phyloP scores from a whole-genome alignment of 768 basidiomycete species.

The Sporobolomyces phaffii region DNA sequence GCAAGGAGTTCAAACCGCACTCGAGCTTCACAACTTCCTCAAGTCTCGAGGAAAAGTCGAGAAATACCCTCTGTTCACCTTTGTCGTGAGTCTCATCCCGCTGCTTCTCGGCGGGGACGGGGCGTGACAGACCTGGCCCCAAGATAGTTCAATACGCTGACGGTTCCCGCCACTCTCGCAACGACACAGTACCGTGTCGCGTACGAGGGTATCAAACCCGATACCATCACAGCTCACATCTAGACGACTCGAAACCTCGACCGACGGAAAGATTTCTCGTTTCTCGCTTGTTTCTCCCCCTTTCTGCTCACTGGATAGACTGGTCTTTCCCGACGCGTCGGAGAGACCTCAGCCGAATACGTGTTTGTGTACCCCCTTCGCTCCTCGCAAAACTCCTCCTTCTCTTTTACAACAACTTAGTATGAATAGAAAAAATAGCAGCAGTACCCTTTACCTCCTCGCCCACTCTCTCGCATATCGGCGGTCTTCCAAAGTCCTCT shows the following conservation, averaged over 20 bases:
- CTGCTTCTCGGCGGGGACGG: neutral
- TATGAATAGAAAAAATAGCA: neutral
- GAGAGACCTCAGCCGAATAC: no score
- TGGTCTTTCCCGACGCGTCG: no score
- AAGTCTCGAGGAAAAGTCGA: slow-evolving; percentile 47
- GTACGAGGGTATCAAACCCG: slow-evolving; percentile 38
- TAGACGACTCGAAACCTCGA: no score
- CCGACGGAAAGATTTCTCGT: no score
- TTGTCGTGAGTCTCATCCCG: slow-evolving; percentile 31
- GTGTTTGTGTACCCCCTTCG: no score
- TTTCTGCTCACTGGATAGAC: no score
- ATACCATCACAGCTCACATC: slow-evolving; percentile 32
- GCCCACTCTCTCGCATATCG: neutral
- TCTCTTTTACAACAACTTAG: no score
- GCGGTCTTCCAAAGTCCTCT: neutral
- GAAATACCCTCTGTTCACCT: slow-evolving; percentile 50
- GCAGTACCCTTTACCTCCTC: neutral
- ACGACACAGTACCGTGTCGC: slow-evolving; percentile 43
- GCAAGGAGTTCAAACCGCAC: slow-evolving; percentile 49
- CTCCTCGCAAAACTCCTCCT: no score
- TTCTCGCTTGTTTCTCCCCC: no score
- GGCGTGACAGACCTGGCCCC: no score
- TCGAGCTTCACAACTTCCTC: slow-evolving; percentile 50
- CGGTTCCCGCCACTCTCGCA: no score
- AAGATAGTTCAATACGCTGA: no score